Conservation (phyloP, 495 filamentous ascomycete genomes). For the Apodospora peruviana region DNA sequence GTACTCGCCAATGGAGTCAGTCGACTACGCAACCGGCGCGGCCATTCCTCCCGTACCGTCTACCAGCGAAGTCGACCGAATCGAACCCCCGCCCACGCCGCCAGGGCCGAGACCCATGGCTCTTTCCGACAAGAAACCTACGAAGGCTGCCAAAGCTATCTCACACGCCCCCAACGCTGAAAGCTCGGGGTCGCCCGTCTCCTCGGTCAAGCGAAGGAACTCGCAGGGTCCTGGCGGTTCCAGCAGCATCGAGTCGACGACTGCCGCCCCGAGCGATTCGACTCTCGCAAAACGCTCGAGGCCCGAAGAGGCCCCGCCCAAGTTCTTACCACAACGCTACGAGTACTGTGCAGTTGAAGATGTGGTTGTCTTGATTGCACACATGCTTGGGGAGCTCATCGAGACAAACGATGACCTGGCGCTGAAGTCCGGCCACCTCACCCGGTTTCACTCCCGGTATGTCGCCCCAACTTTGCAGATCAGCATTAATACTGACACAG, state of each 20-base stretch:
- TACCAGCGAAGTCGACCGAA: conserved; percentile 11
- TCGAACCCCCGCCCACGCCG: conserved; percentile 19
- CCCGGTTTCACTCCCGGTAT: conserved; percentile 90
- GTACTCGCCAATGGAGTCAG: conserved; percentile 50
- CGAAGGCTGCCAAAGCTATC: conserved; percentile 12
- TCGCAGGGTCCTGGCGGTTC: conserved; percentile 47
- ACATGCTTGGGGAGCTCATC: conserved; percentile 93
- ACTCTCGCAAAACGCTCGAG: conserved; percentile 48
- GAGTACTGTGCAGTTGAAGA: conserved; percentile 74
- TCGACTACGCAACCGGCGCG: conserved; percentile 30
- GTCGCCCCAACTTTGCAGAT: neutral
- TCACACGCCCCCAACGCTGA: conserved; percentile 9
- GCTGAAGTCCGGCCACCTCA: conserved; percentile 74
- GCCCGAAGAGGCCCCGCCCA: conserved; percentile 41
- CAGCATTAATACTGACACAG: conserved; percentile 16
- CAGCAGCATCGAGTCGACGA: conserved; percentile 11
- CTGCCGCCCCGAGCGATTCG: conserved; percentile 24
- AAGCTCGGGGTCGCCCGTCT: conserved; percentile 19
- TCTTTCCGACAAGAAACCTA: conserved; percentile 11
- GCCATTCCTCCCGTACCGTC: conserved; percentile 23
- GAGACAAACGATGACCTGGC: conserved; percentile 87
- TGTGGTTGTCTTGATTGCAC: conserved; percentile 82
- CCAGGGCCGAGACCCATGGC: conserved; percentile 20
- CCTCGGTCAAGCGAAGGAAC: conserved; percentile 40
- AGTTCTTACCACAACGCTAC: conserved; percentile 70